Evolutionary conservation across 2,329 filamentous ascomycete species (phyloP).

Genomic region (Drechslerella coelobrocha): DNA sequence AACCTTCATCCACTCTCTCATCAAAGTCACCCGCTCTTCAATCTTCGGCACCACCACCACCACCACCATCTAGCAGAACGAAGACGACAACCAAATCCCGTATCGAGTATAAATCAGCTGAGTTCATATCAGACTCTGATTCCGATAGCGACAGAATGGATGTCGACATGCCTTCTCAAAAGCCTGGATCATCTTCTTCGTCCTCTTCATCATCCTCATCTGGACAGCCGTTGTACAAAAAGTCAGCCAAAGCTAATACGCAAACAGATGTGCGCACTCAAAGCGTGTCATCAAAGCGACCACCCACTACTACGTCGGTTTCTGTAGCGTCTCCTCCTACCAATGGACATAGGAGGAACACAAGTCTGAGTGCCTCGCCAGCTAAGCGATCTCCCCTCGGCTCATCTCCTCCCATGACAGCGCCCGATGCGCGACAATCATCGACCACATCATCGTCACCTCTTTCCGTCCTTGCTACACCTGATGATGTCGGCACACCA

Average conservation of each 20-base stretch:
- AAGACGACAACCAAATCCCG: neutral
- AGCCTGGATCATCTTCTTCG: slow-evolving; percentile 24
- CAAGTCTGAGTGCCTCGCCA: slow-evolving; percentile 54
- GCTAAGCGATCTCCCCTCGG: slow-evolving; percentile 54
- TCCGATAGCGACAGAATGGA: slow-evolving; percentile 39
- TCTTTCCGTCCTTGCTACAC: slow-evolving; percentile 38
- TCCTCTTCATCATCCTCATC: slow-evolving; percentile 42
- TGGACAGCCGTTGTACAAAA: slow-evolving; percentile 42
- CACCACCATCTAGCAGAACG: slow-evolving; percentile 16
- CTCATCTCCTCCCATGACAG: slow-evolving; percentile 53
- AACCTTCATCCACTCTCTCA: slow-evolving; percentile 11
- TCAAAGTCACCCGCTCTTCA: slow-evolving; percentile 24
- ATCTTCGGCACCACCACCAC: slow-evolving; percentile 23
- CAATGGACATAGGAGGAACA: slow-evolving; percentile 36
- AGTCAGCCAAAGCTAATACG: slow-evolving; percentile 27
- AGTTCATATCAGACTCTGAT: slow-evolving; percentile 48
- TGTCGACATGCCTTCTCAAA: slow-evolving; percentile 30
- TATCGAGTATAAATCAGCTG: slow-evolving; percentile 39
- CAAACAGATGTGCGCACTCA: slow-evolving; percentile 26
- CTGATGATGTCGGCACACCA: slow-evolving; percentile 43
- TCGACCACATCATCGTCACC: slow-evolving; percentile 46
- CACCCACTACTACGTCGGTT: slow-evolving; percentile 15
- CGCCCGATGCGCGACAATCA: slow-evolving; percentile 39
- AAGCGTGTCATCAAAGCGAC: slow-evolving; percentile 36
- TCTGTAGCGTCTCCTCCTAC: slow-evolving; percentile 17